Conservation (phyloP, 805 yeast species). For the Candida ficus region DNA sequence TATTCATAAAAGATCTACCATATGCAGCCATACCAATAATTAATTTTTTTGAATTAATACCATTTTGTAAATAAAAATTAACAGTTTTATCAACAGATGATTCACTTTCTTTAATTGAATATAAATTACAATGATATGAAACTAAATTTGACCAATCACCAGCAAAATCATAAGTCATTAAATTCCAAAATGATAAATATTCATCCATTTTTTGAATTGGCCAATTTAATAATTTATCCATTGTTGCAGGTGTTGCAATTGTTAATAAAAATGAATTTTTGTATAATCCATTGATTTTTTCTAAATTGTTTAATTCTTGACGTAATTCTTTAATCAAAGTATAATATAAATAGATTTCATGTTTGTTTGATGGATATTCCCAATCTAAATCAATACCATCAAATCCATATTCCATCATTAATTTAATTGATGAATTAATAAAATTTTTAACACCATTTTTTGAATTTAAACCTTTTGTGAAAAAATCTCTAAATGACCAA, state of each 20-base stretch:
- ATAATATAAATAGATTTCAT: conserved; percentile 34
- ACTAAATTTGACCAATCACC: conserved; percentile 69
- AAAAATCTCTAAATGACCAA: conserved; percentile 47
- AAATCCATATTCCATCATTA: conserved; percentile 53
- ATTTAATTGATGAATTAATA: conserved; percentile 40
- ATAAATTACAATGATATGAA: conserved; percentile 69
- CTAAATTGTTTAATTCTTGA: neutral
- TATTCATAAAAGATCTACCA: conserved; percentile 53
- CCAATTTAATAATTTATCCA: conserved; percentile 37
- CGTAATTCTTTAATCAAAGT: conserved; percentile 17
- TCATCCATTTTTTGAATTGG: conserved; percentile 50
- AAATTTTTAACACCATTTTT: conserved; percentile 45
- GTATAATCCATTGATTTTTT: conserved; percentile 13
- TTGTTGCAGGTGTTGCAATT: conserved; percentile 72
- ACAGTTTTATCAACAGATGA: conserved; percentile 48
- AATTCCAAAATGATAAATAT: conserved; percentile 65
- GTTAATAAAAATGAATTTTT: conserved; percentile 44
- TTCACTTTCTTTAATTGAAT: conserved; percentile 29
- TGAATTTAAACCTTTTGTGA: conserved; percentile 22
- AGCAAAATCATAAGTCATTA: conserved; percentile 87
- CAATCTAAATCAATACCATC: conserved; percentile 95
- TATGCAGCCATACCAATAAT: conserved; percentile 85
- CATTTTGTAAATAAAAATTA: conserved; percentile 33
- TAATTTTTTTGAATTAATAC: conserved; percentile 46
- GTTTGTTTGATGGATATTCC: conserved; percentile 71